Percentiles rank a stretch among this genome's conserved stretches.
Evolutionary conservation across 2,329 filamentous ascomycete species (phyloP).

Genomic region (Tolypocladium amazonense): DNA sequence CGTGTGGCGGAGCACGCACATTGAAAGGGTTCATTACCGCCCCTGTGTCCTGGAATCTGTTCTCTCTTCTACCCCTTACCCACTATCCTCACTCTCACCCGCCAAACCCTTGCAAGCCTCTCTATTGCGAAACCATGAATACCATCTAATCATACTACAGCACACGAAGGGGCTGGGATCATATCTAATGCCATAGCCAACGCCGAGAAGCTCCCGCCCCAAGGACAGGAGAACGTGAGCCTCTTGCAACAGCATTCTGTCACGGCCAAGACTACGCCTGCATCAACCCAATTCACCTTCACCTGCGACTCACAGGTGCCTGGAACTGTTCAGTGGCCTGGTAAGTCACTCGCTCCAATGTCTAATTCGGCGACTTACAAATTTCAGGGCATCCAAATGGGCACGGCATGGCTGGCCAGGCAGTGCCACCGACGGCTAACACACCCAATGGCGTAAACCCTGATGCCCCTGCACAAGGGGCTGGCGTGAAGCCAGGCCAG

Average conservation of each 20-base stretch:
- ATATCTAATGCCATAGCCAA: conserved; percentile 89
- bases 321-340: conserved; percentile 67
- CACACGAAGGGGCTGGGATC: conserved; percentile 54
- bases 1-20: not conserved
- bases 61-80: too few relatives aligned
- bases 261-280: conserved; percentile 48
- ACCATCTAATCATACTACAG: not conserved
- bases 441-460: conserved; percentile 11
- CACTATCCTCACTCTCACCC: not conserved
- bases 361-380: not conserved
- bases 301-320: conserved; percentile 86
- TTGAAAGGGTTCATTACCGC: too few relatives aligned
- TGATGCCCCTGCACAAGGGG: conserved; percentile 23
- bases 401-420: conserved; percentile 10
- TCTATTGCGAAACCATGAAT: not conserved
- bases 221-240: conserved; percentile 69
- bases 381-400: conserved; percentile 12
- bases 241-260: conserved; percentile 59
- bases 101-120: not conserved
- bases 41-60: not conserved
- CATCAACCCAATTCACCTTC: conserved; percentile 89
- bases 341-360: conserved; percentile 19
- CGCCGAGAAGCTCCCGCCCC: conserved; percentile 58
- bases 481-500: conserved; percentile 15
- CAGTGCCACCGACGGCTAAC: conserved; percentile 4